Evolutionary conservation across 2,329 filamentous ascomycete genomes (phyloP), one percentile per base, ranked within the genome.

Genomic region (Colletotrichum acutatum): DNA sequence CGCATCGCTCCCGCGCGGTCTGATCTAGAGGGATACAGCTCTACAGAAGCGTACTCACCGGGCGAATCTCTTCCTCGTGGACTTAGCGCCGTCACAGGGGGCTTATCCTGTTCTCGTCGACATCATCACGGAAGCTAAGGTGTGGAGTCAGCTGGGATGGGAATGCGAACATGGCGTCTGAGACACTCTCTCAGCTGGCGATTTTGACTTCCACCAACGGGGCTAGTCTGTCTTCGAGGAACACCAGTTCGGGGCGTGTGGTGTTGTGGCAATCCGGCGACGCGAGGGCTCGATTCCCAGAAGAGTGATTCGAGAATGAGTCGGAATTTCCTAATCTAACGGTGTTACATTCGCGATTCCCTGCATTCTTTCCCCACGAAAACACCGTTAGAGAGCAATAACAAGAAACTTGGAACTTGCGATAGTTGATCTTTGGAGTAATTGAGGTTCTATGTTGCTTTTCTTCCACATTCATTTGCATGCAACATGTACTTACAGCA

Each of bases 71-170:
- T 8, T 7, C 37, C 37, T 49, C 37, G 37, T 62, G 59, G 37
- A 37, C 37, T 62, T 62, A 62, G 59, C 59, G 59, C 37, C 24
- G 24, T 62, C 37, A 49, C 37, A 62, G 16, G 59, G 59, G 37
- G 24, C 24, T 62, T 46, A n/a, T 11, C 57, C 57, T 60, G 57
- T 26, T 60, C 59, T 28, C 24, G 24, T 62, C 12, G 14, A 24
- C 16, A 49, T 26, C 57, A 58, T 16, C 32, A 60, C 32, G 12
- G 32, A 26, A 60, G 32, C 32, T 60, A 26, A 60, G 57, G 2
- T 11, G 57, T 26, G 57, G 32, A 14, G 32, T 42, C 32, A 60
- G 32, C 22, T 37, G 32, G 57, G 57, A 34, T 60, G 16, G 32
- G 22, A 60, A 42, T 26, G n/a, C 3, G 12, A 42, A 19, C 22